Evolutionary conservation across 371 early-diverging fungal species (phyloP), one percentile per base, ranked within the genome.

Genomic region (Mucor sp.): DNA sequence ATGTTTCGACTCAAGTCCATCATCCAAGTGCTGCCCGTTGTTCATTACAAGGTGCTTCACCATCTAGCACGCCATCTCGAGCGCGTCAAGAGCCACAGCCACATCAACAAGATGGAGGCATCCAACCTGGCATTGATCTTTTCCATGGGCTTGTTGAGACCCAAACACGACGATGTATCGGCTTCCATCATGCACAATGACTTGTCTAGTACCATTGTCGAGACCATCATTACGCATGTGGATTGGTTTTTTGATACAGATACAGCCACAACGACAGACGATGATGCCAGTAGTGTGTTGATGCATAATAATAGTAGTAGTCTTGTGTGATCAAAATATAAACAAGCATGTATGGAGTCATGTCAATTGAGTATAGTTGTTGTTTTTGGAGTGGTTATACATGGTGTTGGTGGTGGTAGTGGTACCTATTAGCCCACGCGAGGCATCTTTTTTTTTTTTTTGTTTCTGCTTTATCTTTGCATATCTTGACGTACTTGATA

Each of bases 71-170:
- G 82, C 32, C 94, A 93, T 78, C 67, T 95, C 58, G 72, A 80
- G 21, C 82, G 79, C 32, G 90, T 94, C 0, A 79, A 89, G 3
- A 75, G 80, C n/a, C 78, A 89, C 28, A 76, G 87, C 41, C 85
- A 85, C 6, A 76, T 84, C 25, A 95, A 93, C 74, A 95, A 95
- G 72, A 95, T 95, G 95, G 94, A 95, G 62, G 78, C 90, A 23
- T 79, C 88, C 3, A 95, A 94, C 71, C 73, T 95, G 23, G 94
- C 95, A 0, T 86, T 93, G 57, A 93, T 93, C 12, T 93, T 95
- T 70, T 92, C 93, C 0, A 84, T 86, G 3, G 87, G 85, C 6
- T 63, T 89, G 28, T 58, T 89, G n/a, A 79, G 87, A 43, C 72
- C 84, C 12, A 72, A 72, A 14, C 74, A 77, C 28, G 84, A 85